phyloP scores from a whole-genome alignment of 371 early-diverging fungal genomes.

The Mortierella sp. region DNA sequence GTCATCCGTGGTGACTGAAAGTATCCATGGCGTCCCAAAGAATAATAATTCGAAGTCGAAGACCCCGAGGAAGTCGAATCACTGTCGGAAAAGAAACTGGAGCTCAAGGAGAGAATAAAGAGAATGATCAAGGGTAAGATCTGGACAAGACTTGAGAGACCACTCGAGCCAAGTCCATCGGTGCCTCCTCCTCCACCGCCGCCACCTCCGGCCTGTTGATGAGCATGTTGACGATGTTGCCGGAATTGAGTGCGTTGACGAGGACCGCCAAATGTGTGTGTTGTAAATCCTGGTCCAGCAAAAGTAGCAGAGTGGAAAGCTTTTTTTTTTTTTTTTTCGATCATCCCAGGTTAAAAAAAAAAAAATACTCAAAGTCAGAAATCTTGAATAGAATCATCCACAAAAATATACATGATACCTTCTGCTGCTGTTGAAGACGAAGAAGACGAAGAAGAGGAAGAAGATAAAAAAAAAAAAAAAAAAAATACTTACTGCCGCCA shows the following conservation, averaged over 20 bases:
- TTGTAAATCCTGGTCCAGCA: constrained; percentile 51
- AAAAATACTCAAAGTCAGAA: too few species aligned
- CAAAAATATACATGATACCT: too few species aligned
- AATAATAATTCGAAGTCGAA: constrained; percentile 23
- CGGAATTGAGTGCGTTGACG: constrained; percentile 21
- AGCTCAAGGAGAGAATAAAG: constrained; percentile 29
- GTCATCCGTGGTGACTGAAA: constrained; percentile 33
- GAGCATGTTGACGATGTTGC: constrained; percentile 25
- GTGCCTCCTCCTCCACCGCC: neutral
- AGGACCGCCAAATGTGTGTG: constrained; percentile 16
- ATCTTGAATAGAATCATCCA: too few species aligned
- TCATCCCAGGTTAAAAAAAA: too few species aligned
- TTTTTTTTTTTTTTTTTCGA: too few species aligned
- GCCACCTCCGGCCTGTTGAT: constrained; percentile 19
- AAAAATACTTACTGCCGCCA: constrained; percentile 55
- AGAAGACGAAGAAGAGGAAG: neutral
- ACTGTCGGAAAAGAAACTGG: constrained; percentile 19
- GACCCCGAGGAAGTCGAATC: constrained; percentile 11
- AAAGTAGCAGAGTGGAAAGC: constrained; percentile 54
- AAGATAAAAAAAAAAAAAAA: neutral
- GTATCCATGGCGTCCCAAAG: constrained; percentile 28
- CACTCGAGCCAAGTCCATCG: constrained; percentile 7
- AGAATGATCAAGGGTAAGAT: constrained; percentile 39
- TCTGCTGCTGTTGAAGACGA: too few species aligned
- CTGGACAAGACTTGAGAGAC: constrained; percentile 26